Evolutionary conservation across 805 yeast genomes (phyloP).

Genomic region (Metschnikowia drakensbergensis): DNA sequence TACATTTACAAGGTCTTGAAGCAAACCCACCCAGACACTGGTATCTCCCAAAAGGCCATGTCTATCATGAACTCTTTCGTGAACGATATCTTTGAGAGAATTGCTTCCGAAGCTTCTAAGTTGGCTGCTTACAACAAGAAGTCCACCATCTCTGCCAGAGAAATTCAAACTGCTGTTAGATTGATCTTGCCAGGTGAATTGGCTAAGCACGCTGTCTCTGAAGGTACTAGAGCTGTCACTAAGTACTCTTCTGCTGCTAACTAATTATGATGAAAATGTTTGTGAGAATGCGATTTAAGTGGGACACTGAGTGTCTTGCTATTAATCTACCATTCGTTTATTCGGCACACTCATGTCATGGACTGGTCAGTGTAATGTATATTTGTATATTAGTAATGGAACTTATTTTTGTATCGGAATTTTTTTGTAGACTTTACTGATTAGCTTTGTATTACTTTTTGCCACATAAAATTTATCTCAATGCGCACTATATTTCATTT

Average conservation of each 20-base stretch:
- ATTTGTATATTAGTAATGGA: conserved; percentile 25
- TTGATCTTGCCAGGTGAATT: conserved; percentile 40
- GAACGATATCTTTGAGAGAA: conserved; percentile 37
- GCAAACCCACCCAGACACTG: conserved; percentile 39
- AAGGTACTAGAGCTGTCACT: conserved; percentile 40
- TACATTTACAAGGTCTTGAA: conserved; percentile 39
- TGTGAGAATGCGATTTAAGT: conserved; percentile 11
- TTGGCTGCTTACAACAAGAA: conserved; percentile 40
- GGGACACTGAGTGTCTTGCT: conserved; percentile 18
- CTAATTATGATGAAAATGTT: conserved; percentile 20
- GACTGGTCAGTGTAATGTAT: conserved; percentile 20
- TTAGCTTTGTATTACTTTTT: too few species aligned
- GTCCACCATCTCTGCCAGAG: conserved; percentile 39
- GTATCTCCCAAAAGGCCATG: conserved; percentile 39
- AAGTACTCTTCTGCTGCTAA: conserved; percentile 38
- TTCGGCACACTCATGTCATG: conserved; percentile 18
- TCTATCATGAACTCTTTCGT: conserved; percentile 39
- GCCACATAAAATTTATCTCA: background rate
- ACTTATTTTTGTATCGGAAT: conserved; percentile 16
- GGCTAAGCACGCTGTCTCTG: conserved; percentile 40
- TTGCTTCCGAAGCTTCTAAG: conserved; percentile 36
- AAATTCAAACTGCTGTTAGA: conserved; percentile 37
- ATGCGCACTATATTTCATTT: background rate
- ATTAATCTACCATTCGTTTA: conserved; percentile 12
- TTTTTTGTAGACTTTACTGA: background rate